Evolutionary conservation across 2,329 filamentous ascomycete species (phyloP).

Genomic region (Pseudocercospora musae): DNA sequence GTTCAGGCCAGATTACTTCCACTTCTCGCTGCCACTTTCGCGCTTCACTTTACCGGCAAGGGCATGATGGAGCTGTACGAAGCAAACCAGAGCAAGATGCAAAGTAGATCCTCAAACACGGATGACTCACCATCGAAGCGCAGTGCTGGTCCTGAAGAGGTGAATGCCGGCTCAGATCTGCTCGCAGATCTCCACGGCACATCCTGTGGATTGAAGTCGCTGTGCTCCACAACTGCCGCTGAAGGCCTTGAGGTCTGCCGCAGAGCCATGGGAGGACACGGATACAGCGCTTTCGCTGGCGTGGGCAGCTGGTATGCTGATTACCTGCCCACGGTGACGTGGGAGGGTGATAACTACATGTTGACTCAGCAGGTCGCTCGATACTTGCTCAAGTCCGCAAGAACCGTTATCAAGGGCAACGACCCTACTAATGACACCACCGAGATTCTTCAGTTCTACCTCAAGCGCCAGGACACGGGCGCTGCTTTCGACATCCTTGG

Average conservation of each 20-base stretch:
- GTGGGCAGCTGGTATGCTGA: slow-evolving; percentile 73
- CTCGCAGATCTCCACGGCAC: slow-evolving; percentile 73
- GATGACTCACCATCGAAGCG: slow-evolving; percentile 47
- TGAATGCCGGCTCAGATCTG: slow-evolving; percentile 62
- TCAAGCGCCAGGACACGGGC: slow-evolving; percentile 64
- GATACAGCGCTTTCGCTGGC: slow-evolving; percentile 72
- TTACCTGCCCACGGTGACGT: slow-evolving; percentile 68
- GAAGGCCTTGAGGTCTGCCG: slow-evolving; percentile 74
- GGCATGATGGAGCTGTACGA: slow-evolving; percentile 72
- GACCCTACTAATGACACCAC: slow-evolving; percentile 66
- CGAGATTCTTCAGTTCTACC: slow-evolving; percentile 62
- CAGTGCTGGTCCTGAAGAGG: slow-evolving; percentile 65
- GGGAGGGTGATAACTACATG: slow-evolving; percentile 83
- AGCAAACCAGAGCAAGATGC: slow-evolving; percentile 68
- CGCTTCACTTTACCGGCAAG: slow-evolving; percentile 75
- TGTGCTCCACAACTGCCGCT: slow-evolving; percentile 67
- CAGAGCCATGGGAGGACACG: slow-evolving; percentile 73
- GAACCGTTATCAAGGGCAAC: slow-evolving; percentile 64
- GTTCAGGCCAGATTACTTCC: slow-evolving; percentile 72
- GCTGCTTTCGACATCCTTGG: slow-evolving; percentile 72
- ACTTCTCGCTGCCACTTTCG: slow-evolving; percentile 69
- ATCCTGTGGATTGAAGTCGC: slow-evolving; percentile 71
- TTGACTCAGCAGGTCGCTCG: slow-evolving; percentile 74
- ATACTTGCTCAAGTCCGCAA: slow-evolving; percentile 73
- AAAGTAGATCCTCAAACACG: slow-evolving; percentile 40